phyloP scores from a whole-genome alignment of 441 rosid genomes.

The Kokia cookei region DNA sequence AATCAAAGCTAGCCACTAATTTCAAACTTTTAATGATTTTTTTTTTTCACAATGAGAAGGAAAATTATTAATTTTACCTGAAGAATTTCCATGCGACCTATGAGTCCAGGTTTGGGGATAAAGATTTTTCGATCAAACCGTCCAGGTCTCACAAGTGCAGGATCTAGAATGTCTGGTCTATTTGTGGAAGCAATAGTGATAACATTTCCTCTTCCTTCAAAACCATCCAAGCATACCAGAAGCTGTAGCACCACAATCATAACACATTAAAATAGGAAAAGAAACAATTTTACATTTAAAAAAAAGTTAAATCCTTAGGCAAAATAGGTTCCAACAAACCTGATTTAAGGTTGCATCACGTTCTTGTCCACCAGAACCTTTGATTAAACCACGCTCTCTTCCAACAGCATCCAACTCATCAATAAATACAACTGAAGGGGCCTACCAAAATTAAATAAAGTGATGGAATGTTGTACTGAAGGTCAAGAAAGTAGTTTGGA shows the following conservation, averaged over 20 bases:
- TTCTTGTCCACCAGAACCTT: slow-evolving; percentile 98
- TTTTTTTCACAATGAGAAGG: not conserved
- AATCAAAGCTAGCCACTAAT: not conserved
- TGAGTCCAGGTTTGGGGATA: slow-evolving; percentile 86
- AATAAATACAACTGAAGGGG: slow-evolving; percentile 90
- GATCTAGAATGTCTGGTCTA: slow-evolving; percentile 93
- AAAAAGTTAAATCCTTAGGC: not conserved
- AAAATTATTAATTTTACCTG: slow-evolving; percentile 35
- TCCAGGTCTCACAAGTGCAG: slow-evolving; percentile 94
- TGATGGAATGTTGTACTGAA: slow-evolving; percentile 5
- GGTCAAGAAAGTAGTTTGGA: not conserved
- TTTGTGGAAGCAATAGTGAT: slow-evolving; percentile 95
- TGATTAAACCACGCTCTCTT: slow-evolving; percentile 89
- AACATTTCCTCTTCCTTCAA: slow-evolving; percentile 96
- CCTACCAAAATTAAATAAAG: slow-evolving; percentile 30
- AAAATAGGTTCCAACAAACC: slow-evolving; percentile 31
- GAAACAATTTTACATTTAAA: not conserved
- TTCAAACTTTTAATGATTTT: not conserved
- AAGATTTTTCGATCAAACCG: slow-evolving; percentile 79
- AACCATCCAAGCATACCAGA: slow-evolving; percentile 90
- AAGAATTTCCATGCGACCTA: slow-evolving; percentile 90
- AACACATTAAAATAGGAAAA: not conserved
- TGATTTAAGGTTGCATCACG: slow-evolving; percentile 98
- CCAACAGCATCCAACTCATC: slow-evolving; percentile 98
- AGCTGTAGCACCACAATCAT: slow-evolving; percentile 45